Evolutionary conservation across 371 early-diverging fungal species (phyloP), one percentile per base, ranked within the genome.

Genomic region (Capillidium rhysosporum): DNA sequence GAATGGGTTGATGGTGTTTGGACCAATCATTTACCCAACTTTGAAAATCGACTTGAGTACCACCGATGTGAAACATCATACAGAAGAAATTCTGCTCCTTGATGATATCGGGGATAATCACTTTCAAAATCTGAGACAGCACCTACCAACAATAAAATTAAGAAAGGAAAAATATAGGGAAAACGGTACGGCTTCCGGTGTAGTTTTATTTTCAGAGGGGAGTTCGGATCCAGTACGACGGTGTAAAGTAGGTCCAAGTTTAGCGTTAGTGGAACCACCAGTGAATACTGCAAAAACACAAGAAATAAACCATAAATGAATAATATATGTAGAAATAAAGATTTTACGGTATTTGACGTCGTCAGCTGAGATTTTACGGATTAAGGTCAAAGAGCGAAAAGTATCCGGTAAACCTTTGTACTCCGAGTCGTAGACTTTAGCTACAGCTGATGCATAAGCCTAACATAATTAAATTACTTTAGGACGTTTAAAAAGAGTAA

Each of bases 1-100:
- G 67, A 55, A 49, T 69, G 69, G 12, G 68, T 65, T 49, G 64
- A 64, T 0, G 72, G 64, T 8, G 64, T 5, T 59, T 57, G 2
- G 40, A 41, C 51, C 29, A 29, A 34, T 51, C 63, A 59, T 24
- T 40, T n/a, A 57, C 55, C 46, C 46, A 55, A 4, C 8, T 18
- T 41, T 49, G 51, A 24, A 57, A 49, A n/a, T 57, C 43, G 5
- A 14, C 16, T 5, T 40, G 18, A 7, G 30, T 25, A 12, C 10
- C 25, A 12, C 49, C 56, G 25, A 76, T 58, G 58, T 77, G 77
- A 61, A 92, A 90, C 31, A 87, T 61, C 48, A 88, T 85, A 12
- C 76, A 71, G 57, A 87, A 72, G 54, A 82, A 85, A 63, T 92
- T 92, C 61, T 89, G 86, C 59, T 90, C 83, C 49, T 80, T 64